Conservation (phyloP, 1,284 basidiomycete species). For the Ustilago shanxiensis region DNA sequence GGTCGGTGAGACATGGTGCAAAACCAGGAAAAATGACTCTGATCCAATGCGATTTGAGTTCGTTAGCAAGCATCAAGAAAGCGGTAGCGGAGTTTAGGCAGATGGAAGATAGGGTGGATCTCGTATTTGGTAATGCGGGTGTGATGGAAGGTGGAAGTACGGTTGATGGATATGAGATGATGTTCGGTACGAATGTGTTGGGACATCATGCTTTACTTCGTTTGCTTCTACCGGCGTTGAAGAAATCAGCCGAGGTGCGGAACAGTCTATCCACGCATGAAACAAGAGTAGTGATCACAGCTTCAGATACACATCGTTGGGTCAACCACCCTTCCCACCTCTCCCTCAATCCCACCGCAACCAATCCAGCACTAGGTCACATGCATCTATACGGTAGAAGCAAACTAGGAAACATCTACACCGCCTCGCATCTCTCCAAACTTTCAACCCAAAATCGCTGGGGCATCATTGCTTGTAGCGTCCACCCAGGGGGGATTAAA, state of each 20-base stretch:
- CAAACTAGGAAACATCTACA: constrained; percentile 55
- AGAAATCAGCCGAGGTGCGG: neutral
- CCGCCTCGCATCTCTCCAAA: constrained; percentile 24
- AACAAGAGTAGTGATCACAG: constrained; percentile 49
- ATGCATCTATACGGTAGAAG: constrained; percentile 49
- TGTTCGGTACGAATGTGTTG: constrained; percentile 56
- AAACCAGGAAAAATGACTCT: constrained; percentile 31
- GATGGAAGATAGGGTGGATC: constrained; percentile 43
- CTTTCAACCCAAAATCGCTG: constrained; percentile 17
- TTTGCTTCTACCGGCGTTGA: constrained; percentile 44
- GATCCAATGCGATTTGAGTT: constrained; percentile 51
- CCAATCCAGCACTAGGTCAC: constrained; percentile 9
- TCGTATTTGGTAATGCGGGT: constrained; percentile 58
- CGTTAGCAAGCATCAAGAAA: constrained; percentile 36
- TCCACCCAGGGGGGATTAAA: constrained; percentile 54
- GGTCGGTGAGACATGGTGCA: constrained; percentile 1
- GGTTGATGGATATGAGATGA: constrained; percentile 55
- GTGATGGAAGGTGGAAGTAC: constrained; percentile 42
- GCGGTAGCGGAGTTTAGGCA: constrained; percentile 35
- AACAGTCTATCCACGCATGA: constrained; percentile 16
- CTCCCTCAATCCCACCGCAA: constrained; percentile 6
- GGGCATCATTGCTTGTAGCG: constrained; percentile 44
- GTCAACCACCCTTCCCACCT: constrained; percentile 26
- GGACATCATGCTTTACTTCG: constrained; percentile 56
- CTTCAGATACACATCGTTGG: constrained; percentile 45